These are phyloP conservation scores for Ballota nigra DNA, from an alignment of 257 asterid genomes.

Conservation along the genomic window DNA sequence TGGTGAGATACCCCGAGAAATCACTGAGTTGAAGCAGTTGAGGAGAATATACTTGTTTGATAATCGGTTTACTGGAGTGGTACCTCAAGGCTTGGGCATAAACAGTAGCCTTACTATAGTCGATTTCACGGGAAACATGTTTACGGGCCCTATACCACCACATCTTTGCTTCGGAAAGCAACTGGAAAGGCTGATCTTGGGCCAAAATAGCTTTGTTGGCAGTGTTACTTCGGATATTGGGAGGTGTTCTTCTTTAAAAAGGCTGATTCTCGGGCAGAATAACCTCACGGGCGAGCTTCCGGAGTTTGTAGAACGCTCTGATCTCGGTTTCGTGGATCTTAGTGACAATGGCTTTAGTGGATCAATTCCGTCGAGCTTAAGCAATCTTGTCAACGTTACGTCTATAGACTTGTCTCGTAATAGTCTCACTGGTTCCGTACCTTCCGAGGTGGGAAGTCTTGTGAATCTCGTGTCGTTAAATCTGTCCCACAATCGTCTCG, in stretches of 20 bases:
- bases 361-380: conserved; percentile 53
- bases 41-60: conserved; percentile 49
- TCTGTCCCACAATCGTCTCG: conserved; percentile 61
- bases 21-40: conserved; percentile 59
- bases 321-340: conserved; percentile 50
- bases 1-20: conserved; percentile 67
- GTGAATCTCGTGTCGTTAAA: conserved; percentile 42
- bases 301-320: conserved; percentile 41
- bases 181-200: conserved; percentile 54
- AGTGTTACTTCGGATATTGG: conserved; percentile 61
- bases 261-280: conserved; percentile 69
- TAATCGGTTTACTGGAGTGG: conserved; percentile 60
- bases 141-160: conserved; percentile 75
- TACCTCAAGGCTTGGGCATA: conserved; percentile 80
- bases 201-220: conserved; percentile 59
- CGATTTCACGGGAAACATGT: conserved; percentile 64
- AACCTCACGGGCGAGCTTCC: conserved; percentile 66
- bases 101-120: conserved; percentile 50
- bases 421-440: conserved; percentile 53
- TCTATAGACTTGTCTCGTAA: conserved; percentile 57
- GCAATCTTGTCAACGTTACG: conserved; percentile 42
- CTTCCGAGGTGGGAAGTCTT: conserved; percentile 57
- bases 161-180: conserved; percentile 64
- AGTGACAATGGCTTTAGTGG: conserved; percentile 59
- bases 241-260: conserved; percentile 52